These are phyloP conservation scores for Magnusiomyces fungicola DNA, from an alignment of 1,139 yeast species.

Conservation along the genomic window DNA sequence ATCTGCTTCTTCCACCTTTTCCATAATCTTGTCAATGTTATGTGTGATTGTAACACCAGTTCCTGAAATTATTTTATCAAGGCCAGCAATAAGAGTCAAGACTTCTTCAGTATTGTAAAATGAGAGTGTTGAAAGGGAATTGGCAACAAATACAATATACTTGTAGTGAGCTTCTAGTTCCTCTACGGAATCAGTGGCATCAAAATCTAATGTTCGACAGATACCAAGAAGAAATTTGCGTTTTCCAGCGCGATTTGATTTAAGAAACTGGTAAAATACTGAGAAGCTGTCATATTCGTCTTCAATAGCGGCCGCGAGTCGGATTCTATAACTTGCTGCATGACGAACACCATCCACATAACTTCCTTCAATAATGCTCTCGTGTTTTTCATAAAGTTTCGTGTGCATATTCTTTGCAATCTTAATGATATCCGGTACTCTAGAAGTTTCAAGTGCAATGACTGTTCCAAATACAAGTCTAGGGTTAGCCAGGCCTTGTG, in stretches of 20 bases:
- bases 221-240: conserved; percentile 40
- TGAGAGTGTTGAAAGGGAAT: conserved; percentile 37
- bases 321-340: conserved; percentile 43
- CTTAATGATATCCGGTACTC: conserved; percentile 37
- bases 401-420: conserved; percentile 48
- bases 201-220: conserved; percentile 34
- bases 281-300: conserved; percentile 24
- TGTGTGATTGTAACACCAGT: conserved; percentile 37
- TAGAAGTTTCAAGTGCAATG: conserved; percentile 60
- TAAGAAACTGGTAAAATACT: conserved; percentile 40
- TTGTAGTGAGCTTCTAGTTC: conserved; percentile 22
- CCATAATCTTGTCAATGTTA: conserved; percentile 16
- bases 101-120: conserved; percentile 42
- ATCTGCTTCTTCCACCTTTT: conserved; percentile 7
- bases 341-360: conserved; percentile 56
- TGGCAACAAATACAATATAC: conserved; percentile 35
- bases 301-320: conserved; percentile 22
- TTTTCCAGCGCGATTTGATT: conserved; percentile 38
- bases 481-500: conserved; percentile 69
- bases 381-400: conserved; percentile 56
- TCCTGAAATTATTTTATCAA: conserved; percentile 26
- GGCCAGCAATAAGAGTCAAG: conserved; percentile 24
- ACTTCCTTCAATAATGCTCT: conserved; percentile 59
- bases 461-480: conserved; percentile 50
- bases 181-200: conserved; percentile 17